Base-by-base conservation (phyloP, 352 stramenopile species). In the Phytophthora citrophthora region DNA sequence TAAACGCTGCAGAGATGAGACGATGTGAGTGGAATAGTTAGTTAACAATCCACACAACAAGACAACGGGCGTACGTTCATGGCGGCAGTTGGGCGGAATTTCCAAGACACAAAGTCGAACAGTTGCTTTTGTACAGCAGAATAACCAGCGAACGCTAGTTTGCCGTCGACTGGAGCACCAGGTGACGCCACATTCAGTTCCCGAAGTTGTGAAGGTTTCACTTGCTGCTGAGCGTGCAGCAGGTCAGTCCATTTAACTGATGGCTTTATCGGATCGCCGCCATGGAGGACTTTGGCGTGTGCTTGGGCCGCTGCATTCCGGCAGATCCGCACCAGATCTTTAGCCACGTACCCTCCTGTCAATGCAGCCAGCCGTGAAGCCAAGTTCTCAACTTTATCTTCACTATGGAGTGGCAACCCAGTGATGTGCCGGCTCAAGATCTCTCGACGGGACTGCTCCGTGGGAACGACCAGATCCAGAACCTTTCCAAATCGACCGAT, bases 341-440 rank as follows among this genome's bases (percentile, higher is more conserved):
- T 92, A 6, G 83, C 81, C 26, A 95, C 80, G 46, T 91, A 95
- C 5, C 86, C 86, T 32, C 83, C 86, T 15, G 84, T 95, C 11
- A 89, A 45, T 1, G 56, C 50, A 5, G 84, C 81, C 11, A 93
- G 27, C n/a, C 82, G 74, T 16, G 61, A 70, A 3, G 81, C 70
- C 16, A 86, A 26, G 16, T 12, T 64, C 16, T 39, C 24, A 9
- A 47, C 54, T 32, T 31, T 18, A 1, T 64, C 18, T 24, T 48
- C 34, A 11, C 15, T 34, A 13, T 34, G 49, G 15, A 90, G 49
- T 20, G 63, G 64, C 11, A 88, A 44, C 9, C 54, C 46, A 6
- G 26, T 68, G 18, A 93, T 52, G 54, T 90, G 69, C 1, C 65
- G 65, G 9, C 15, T 26, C n/a, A 93, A 61, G 26, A 94, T 86